phyloP scores from a whole-genome alignment of 305 asterid species.

The Solanum aculeatissimum region DNA sequence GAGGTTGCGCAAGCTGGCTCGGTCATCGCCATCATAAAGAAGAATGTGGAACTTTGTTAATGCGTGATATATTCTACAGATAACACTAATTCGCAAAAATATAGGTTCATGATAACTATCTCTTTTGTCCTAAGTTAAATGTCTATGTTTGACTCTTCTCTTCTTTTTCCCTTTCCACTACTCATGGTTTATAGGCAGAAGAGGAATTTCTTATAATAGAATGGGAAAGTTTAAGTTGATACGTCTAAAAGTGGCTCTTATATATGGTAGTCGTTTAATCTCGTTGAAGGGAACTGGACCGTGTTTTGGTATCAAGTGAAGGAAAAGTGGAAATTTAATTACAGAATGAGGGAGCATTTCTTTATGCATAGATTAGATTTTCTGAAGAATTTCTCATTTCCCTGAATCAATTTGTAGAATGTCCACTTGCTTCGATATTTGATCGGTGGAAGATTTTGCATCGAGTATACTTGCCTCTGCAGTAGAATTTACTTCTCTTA shows the following conservation, averaged over 20 bases:
- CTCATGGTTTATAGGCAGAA: background rate
- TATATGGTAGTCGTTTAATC: background rate
- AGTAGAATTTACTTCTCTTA: background rate
- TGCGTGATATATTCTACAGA: background rate
- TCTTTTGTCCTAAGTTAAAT: background rate
- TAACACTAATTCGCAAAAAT: background rate
- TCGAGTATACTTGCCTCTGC: background rate
- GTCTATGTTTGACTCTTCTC: background rate
- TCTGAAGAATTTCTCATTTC: background rate
- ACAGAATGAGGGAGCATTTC: background rate
- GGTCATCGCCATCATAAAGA: background rate
- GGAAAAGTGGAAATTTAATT: background rate
- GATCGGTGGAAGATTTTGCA: background rate
- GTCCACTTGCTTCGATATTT: background rate
- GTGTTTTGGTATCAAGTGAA: background rate
- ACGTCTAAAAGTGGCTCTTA: background rate
- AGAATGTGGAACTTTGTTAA: background rate
- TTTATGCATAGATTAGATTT: background rate
- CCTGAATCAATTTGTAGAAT: background rate
- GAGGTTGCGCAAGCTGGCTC: background rate
- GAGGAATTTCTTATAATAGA: background rate
- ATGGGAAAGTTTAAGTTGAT: background rate
- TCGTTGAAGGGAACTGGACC: background rate
- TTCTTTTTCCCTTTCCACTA: background rate
- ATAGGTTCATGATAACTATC: background rate